Conservation (phyloP, 306 rosid genomes). For the Pachyrhizus erosus region DNA sequence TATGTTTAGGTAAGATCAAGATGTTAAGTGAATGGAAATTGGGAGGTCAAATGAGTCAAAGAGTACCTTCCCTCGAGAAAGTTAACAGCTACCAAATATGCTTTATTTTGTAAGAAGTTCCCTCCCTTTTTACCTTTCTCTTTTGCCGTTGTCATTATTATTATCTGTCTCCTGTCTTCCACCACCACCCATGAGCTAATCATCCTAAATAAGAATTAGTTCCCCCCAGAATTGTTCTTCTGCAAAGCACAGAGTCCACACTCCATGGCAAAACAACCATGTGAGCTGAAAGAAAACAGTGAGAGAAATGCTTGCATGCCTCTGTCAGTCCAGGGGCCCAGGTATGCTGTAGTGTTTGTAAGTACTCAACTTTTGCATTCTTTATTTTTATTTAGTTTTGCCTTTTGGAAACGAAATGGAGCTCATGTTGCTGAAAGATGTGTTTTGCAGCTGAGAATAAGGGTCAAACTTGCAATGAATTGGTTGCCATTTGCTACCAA, state of each 20-base stretch:
- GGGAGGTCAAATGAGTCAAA: slow-evolving; percentile 49
- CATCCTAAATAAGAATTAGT: slow-evolving; percentile 32
- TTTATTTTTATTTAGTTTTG: slow-evolving; percentile 22
- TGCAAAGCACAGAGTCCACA: slow-evolving; percentile 32
- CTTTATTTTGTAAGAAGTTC: slow-evolving; percentile 89
- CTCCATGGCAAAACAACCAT: slow-evolving; percentile 22
- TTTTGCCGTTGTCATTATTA: slow-evolving; percentile 69
- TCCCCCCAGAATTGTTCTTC: slow-evolving; percentile 44
- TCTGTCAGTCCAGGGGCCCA: slow-evolving; percentile 43
- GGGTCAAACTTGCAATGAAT: neutral
- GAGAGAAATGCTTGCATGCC: slow-evolving; percentile 23
- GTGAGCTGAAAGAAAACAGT: slow-evolving; percentile 4
- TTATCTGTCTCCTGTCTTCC: slow-evolving; percentile 62
- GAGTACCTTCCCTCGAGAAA: slow-evolving; percentile 55
- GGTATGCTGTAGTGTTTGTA: slow-evolving; percentile 41
- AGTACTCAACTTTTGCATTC: slow-evolving; percentile 40
- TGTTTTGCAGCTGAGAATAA: neutral
- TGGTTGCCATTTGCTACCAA: slow-evolving; percentile 37
- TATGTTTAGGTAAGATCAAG: slow-evolving; percentile 28
- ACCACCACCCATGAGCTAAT: slow-evolving; percentile 46
- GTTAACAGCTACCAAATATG: slow-evolving; percentile 54
- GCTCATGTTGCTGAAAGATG: slow-evolving; percentile 21
- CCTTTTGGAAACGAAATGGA: slow-evolving; percentile 26
- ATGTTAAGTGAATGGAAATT: slow-evolving; percentile 35
- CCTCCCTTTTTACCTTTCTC: slow-evolving; percentile 76